Evolutionary conservation across 1,139 yeast genomes (phyloP), one percentile per base, ranked within the genome.

Genomic region (Pneumocystis oryctolagi): DNA sequence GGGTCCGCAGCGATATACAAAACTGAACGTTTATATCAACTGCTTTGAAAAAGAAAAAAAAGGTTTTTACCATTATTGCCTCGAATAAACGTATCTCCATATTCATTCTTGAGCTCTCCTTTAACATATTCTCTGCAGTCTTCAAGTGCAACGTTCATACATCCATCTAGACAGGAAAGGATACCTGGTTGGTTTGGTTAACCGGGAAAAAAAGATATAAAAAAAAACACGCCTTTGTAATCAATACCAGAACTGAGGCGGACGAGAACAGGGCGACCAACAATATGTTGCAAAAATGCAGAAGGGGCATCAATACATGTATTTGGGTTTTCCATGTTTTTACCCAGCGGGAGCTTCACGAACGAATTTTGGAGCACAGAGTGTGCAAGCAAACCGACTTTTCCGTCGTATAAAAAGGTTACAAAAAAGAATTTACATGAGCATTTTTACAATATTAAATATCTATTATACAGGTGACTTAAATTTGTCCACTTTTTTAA

Each of bases 141-240:
- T 65, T 86, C 89, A 69, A 92, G 79, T 4, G 92, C 95, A 63
- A 92, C 85, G 74, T 94, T 94, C 97, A 92, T 90, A 75, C 84
- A 94, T 18, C 98, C 97, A 72, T 92, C 99, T 64, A 92, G 90
- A 61, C 96, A 87, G 69, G 88, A 94, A 65, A 92, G 79, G 65
- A 77, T 80, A 18, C 89, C 88, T 66, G 73, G 34, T 8, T 31
- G 34, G n/a, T n/a, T n/a, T n/a, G n/a, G n/a, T n/a, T n/a, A n/a
- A n/a, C n/a, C n/a, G n/a, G n/a, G n/a, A n/a, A 59, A 64, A 40
- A 57, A 25, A n/a, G 20, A 53, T 28, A 9, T 6, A 55, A 16
- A 31, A 5, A 16, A 63, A 12, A 60, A 58, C 25, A 30, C 70
- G 70, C 87, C 88, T 60, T 78, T 80, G 74, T 89, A 92, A 67